Conservation (phyloP, 352 stramenopile species). For the Globisporangium abappressorium region DNA sequence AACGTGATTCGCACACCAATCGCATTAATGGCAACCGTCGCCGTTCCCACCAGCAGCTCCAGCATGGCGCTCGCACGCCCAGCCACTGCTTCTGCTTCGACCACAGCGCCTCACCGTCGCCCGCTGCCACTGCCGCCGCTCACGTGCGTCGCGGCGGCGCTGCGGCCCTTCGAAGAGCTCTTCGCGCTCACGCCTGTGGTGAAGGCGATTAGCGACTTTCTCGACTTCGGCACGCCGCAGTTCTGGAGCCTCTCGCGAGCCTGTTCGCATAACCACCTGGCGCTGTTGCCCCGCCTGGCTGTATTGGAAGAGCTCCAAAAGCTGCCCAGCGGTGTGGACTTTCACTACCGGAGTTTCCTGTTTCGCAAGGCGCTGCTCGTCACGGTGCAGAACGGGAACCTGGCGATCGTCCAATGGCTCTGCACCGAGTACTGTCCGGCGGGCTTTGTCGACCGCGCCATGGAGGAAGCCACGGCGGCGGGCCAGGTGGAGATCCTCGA, state of each 20-base stretch:
- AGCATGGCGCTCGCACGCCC: not conserved
- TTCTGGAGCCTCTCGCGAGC: conserved; percentile 10
- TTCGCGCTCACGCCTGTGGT: conserved; percentile 5
- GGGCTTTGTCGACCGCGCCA: conserved; percentile 15
- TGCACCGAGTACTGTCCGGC: conserved; percentile 9
- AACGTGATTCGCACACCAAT: not conserved
- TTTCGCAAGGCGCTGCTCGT: conserved; percentile 5
- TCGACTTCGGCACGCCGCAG: conserved; percentile 5
- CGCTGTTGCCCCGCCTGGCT: not conserved
- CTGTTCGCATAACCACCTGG: not conserved
- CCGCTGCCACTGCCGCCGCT: conserved; percentile 4
- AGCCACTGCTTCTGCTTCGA: not conserved
- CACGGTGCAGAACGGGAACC: not conserved
- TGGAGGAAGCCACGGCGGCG: conserved; percentile 13
- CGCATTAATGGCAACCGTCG: not conserved
- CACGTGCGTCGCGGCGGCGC: conserved; percentile 1
- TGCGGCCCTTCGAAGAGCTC: not conserved
- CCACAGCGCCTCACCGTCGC: not conserved
- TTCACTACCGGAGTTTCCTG: conserved; percentile 8
- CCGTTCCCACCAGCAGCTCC: not conserved
- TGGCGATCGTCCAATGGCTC: conserved; percentile 19
- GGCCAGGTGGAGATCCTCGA: conserved; percentile 17
- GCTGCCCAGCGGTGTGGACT: not conserved
- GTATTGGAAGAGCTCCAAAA: not conserved
- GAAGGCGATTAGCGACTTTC: conserved; percentile 8